Percentiles rank a stretch among this genome's conserved stretches.
Evolutionary conservation across 768 basidiomycete species (phyloP).

Genomic region (Termitomyces sp.): DNA sequence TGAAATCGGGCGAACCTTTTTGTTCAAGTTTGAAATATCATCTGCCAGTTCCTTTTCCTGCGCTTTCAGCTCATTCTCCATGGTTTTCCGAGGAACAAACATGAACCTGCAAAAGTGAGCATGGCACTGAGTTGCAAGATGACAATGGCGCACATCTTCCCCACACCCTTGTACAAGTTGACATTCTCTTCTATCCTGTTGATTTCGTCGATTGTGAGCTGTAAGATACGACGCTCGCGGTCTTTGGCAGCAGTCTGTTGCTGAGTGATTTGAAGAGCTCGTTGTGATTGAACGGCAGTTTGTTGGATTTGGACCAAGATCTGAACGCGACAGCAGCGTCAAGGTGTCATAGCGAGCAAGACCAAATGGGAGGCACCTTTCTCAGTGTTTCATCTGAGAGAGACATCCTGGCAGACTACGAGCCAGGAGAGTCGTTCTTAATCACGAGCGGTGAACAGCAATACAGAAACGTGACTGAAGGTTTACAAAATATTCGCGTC

Average conservation of each 20-base stretch:
- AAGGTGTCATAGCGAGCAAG: conserved; percentile 10
- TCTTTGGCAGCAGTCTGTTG: conserved; percentile 82
- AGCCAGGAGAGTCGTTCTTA: background rate
- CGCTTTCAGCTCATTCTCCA: conserved; percentile 68
- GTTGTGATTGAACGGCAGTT: conserved; percentile 82
- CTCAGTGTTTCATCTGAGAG: conserved; percentile 36
- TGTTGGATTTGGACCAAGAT: conserved; percentile 91
- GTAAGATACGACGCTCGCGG: conserved; percentile 82
- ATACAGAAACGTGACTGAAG: conserved; percentile 20
- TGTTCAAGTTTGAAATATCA: conserved; percentile 74
- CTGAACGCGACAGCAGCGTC: conserved; percentile 35
- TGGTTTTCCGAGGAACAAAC: conserved; percentile 71
- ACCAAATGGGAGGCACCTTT: conserved; percentile 41
- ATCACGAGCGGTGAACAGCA: background rate
- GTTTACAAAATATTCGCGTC: conserved; percentile 27
- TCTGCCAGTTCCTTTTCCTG: conserved; percentile 84
- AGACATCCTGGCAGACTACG: conserved; percentile 16
- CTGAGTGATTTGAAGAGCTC: conserved; percentile 62
- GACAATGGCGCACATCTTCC: conserved; percentile 71
- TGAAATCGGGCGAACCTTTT: conserved; percentile 56
- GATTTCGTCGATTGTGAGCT: conserved; percentile 86
- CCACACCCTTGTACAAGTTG: conserved; percentile 90
- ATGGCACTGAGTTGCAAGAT: background rate
- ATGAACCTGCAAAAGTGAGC: conserved; percentile 64
- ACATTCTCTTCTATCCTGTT: conserved; percentile 62